A percentile compares a stretch with the other conserved stretches of the same genome.
Conservation (phyloP, 2,329 filamentous ascomycete genomes). For the Monilinia fructigena region DNA sequence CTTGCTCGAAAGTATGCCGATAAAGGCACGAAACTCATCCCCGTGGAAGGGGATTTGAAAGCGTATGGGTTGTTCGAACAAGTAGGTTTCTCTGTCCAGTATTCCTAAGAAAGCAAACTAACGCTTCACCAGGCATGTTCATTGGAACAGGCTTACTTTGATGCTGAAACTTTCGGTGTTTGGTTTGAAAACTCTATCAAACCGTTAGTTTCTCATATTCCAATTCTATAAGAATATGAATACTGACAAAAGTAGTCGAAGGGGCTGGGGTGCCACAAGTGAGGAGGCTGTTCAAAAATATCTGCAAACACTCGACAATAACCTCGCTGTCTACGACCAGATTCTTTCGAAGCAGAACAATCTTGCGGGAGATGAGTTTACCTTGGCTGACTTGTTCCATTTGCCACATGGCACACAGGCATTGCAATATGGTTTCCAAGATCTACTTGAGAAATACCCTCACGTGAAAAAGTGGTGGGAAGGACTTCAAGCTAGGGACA, state of each 20-base stretch:
- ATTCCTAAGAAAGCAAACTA: not conserved
- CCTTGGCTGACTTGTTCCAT: slow-evolving; percentile 30
- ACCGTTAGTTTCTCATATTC: not conserved
- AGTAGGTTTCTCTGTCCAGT: not conserved
- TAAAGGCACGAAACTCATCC: slow-evolving; percentile 35
- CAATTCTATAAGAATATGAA: not conserved
- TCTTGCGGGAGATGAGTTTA: slow-evolving; percentile 31
- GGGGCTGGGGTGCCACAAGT: not conserved
- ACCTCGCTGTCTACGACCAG: slow-evolving; percentile 28
- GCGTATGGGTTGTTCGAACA: slow-evolving; percentile 31
- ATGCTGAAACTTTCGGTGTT: not conserved
- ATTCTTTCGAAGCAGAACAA: slow-evolving; percentile 31
- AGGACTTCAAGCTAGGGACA: slow-evolving; percentile 21
- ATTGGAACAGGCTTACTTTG: not conserved
- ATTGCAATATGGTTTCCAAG: slow-evolving; percentile 17
- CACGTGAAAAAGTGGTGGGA: slow-evolving; percentile 21
- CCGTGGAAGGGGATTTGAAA: slow-evolving; percentile 32
- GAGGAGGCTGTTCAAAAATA: not conserved
- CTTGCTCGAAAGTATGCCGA: slow-evolving; percentile 38
- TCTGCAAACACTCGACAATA: not conserved
- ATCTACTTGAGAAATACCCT: slow-evolving; percentile 20
- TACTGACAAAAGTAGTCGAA: slow-evolving; percentile 6
- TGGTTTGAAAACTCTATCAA: slow-evolving; percentile 15
- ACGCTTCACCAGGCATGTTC: not conserved
- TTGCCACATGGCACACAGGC: slow-evolving; percentile 26